Evolutionary conservation across 2,329 filamentous ascomycete genomes (phyloP).

Genomic region (Ascochyta lentis): DNA sequence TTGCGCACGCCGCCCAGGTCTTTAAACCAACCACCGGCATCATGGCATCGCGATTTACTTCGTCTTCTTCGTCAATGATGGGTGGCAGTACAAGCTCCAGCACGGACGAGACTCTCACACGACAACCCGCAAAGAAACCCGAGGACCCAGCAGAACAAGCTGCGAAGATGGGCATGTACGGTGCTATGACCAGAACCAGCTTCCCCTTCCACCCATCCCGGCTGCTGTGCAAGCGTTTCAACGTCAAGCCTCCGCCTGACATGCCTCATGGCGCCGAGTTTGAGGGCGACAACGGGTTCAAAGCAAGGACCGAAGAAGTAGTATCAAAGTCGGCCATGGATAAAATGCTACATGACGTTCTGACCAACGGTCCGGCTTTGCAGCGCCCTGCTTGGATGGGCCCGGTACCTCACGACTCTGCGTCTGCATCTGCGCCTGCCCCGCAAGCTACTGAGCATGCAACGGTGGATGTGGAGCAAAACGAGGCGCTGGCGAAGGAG

Average conservation of each 20-base stretch:
- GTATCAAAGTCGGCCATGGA: constrained; percentile 62
- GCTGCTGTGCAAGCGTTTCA: constrained; percentile 93
- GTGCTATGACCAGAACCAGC: constrained; percentile 77
- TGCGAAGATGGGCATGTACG: constrained; percentile 91
- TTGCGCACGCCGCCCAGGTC: constrained; percentile 74
- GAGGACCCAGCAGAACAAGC: constrained; percentile 84
- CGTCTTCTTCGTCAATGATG: constrained; percentile 52
- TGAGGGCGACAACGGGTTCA: constrained; percentile 42
- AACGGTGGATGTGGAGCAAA: constrained; percentile 72
- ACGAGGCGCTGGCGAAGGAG: constrained; percentile 77
- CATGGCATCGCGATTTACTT: constrained; percentile 93
- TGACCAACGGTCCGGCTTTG: constrained; percentile 35
- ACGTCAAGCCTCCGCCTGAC: constrained; percentile 77
- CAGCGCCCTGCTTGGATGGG: constrained; percentile 42
- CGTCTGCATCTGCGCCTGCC: neutral
- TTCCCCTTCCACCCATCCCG: constrained; percentile 79
- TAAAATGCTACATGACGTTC: constrained; percentile 41
- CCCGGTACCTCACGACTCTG: constrained; percentile 6
- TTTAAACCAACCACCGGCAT: constrained; percentile 91
- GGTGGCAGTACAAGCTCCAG: constrained; percentile 17
- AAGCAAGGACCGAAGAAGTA: constrained; percentile 51
- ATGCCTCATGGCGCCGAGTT: constrained; percentile 63
- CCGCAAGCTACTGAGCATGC: constrained; percentile 29
- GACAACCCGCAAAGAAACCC: constrained; percentile 62
- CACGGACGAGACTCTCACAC: constrained; percentile 48